These are phyloP conservation scores for Penicillium sp. DNA, from an alignment of 2,329 filamentous ascomycete genomes.

Conservation along the genomic window DNA sequence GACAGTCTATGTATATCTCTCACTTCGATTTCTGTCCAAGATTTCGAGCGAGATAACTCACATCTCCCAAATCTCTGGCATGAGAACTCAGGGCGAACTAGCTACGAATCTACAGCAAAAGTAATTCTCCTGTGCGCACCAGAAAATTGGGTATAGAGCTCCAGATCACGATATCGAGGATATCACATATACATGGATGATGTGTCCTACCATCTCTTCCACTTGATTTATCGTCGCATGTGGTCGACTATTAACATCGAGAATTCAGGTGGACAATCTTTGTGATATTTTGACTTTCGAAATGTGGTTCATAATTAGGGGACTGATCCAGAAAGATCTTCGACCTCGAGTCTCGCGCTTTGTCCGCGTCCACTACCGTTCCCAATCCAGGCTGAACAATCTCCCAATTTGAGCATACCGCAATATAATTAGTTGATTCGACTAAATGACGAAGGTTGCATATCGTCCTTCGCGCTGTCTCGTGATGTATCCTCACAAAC, in stretches of 20 bases:
- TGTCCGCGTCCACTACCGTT: too few relatives aligned
- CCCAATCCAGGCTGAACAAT: too few relatives aligned
- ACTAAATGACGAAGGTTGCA: neutral
- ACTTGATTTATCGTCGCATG: neutral
- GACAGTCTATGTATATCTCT: constrained; percentile 1
- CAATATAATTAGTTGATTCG: neutral
- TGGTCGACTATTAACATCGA: neutral
- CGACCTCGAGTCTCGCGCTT: too few relatives aligned
- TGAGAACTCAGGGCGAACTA: constrained; percentile 2
- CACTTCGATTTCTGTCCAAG: neutral
- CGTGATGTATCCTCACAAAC: neutral
- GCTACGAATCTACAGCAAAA: constrained; percentile 6
- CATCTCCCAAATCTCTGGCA: constrained; percentile 6
- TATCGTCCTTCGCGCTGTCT: neutral
- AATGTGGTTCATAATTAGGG: neutral
- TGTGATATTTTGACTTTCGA: constrained; percentile 6
- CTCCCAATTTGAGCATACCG: too few relatives aligned
- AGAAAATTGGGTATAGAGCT: constrained; percentile 5
- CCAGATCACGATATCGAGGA: constrained; percentile 2
- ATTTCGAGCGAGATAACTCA: constrained; percentile 7
- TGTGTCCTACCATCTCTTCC: neutral
- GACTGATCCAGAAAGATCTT: constrained; percentile 1
- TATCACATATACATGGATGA: constrained; percentile 9
- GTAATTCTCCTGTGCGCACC: constrained; percentile 5
- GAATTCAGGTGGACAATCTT: constrained; percentile 5